Evolutionary conservation across 306 rosid genomes (phyloP), one percentile per base, ranked within the genome.

Genomic region (Rosa rugosa): DNA sequence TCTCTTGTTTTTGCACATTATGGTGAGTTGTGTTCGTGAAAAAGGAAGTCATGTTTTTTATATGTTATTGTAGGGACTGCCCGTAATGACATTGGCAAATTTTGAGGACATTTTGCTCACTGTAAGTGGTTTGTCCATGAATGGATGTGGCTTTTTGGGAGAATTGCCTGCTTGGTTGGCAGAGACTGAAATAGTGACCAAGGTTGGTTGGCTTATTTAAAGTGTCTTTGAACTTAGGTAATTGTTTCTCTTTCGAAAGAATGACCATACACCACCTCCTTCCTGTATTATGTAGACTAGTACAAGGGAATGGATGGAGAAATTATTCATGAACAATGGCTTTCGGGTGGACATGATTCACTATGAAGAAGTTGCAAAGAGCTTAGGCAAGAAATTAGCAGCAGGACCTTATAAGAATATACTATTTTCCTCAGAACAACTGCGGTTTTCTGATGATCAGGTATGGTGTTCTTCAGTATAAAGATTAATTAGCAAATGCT

Each of bases 361-460:
- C 71, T 86, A 81, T 11, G 86, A 87, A 73, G 87, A 83, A 49
- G 78, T 93, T 47, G 88, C 93, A 40, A 80, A 65, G 71, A 85
- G 79, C 79, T 77, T 60, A n/a, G 87, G 88, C 71, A 80, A 88
- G 84, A 84, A 85, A 46, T 60, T 89, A 80, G 83, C 85, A 60
- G 17, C 82, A 14, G 79, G 77, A 69, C 49, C 74, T 50, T 85
- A 77, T 78, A 79, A 79, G 71, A 89, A 80, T 14, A 73, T 85
- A 49, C 77, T 89, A 60, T 94, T 94, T 86, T 85, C 83, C 69
- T 90, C 98, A 12, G 91, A 91, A 80, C 96, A 91, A 49, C 72
- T 94, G 65, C 86, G 82, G 17, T 87, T 85, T 81, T 94, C 97
- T 49, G 98, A 94, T 79, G 86, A 81, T 31, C 89, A 91, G 92